A percentile compares a stretch with the other conserved stretches of the same genome.
Conservation (phyloP, 768 basidiomycete genomes). For the Lyophyllum decastes region DNA sequence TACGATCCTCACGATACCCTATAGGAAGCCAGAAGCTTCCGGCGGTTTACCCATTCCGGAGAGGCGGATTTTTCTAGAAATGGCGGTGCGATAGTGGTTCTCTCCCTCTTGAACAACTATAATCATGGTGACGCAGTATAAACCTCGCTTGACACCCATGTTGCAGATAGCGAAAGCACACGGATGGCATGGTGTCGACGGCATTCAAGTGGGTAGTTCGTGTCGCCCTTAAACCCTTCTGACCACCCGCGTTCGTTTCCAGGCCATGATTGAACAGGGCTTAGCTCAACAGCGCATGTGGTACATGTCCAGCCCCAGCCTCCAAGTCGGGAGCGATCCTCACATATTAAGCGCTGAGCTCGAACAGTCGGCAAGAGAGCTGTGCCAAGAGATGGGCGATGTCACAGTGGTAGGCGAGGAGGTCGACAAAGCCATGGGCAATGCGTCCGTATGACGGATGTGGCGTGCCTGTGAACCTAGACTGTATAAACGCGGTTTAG, state of each 20-base stretch:
- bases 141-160: conserved; percentile 32
- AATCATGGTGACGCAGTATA: conserved; percentile 20
- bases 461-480: too few species aligned
- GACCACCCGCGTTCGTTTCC: neutral
- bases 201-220: conserved; percentile 23
- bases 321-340: conserved; percentile 16
- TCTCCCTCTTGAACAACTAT: neutral
- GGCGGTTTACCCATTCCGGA: conserved; percentile 27
- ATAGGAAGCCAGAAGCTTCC: conserved; percentile 17
- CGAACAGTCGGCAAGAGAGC: conserved; percentile 13
- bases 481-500: too few species aligned
- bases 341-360: conserved; percentile 12
- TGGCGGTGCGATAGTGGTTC: conserved; percentile 23
- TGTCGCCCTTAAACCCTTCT: neutral
- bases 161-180: conserved; percentile 33
- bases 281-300: conserved; percentile 42
- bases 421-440: conserved; percentile 6
- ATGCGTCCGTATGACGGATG: neutral
- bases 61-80: conserved; percentile 33
- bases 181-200: conserved; percentile 35
- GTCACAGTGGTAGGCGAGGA: conserved; percentile 13
- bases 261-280: conserved; percentile 40
- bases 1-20: conserved; percentile 31
- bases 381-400: conserved; percentile 20
- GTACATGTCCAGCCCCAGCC: conserved; percentile 17